A percentile compares a stretch with the other conserved stretches of the same genome.
Evolutionary conservation across 805 yeast genomes (phyloP).

Genomic region (Grigorovia transvaalensis): DNA sequence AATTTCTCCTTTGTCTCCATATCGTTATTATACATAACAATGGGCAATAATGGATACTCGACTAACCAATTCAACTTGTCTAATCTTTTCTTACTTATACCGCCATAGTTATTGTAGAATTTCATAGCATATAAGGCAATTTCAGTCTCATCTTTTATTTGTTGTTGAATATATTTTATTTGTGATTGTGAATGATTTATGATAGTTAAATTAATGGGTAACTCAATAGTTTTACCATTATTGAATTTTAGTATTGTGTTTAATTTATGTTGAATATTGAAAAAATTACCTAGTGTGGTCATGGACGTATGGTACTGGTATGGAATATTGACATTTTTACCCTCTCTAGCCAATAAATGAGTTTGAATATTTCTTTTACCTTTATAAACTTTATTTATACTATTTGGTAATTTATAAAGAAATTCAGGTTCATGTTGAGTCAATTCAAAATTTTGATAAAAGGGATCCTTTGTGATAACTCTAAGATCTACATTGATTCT

Average conservation of each 20-base stretch:
- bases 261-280: constrained; percentile 42
- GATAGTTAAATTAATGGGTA: constrained; percentile 42
- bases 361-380: neutral
- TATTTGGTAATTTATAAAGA: constrained; percentile 12
- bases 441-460: constrained; percentile 24
- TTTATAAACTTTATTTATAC: neutral
- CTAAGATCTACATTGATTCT: constrained; percentile 17
- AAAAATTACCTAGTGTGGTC: constrained; percentile 36
- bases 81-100: constrained; percentile 22
- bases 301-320: constrained; percentile 37
- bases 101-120: constrained; percentile 29
- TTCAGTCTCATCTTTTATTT: constrained; percentile 46
- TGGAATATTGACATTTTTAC: constrained; percentile 24
- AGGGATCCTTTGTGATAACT: constrained; percentile 20
- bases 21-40: constrained; percentile 20
- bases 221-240: constrained; percentile 40
- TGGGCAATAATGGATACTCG: constrained; percentile 31
- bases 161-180: constrained; percentile 39
- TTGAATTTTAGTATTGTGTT: constrained; percentile 38
- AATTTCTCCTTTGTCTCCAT: constrained; percentile 14
- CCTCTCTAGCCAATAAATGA: constrained; percentile 4
- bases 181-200: constrained; percentile 42
- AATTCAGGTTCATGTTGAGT: constrained; percentile 25
- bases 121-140: constrained; percentile 30
- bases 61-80: constrained; percentile 6